Base-by-base conservation (phyloP, 306 rosid genomes). In the Fagus crenata region DNA sequence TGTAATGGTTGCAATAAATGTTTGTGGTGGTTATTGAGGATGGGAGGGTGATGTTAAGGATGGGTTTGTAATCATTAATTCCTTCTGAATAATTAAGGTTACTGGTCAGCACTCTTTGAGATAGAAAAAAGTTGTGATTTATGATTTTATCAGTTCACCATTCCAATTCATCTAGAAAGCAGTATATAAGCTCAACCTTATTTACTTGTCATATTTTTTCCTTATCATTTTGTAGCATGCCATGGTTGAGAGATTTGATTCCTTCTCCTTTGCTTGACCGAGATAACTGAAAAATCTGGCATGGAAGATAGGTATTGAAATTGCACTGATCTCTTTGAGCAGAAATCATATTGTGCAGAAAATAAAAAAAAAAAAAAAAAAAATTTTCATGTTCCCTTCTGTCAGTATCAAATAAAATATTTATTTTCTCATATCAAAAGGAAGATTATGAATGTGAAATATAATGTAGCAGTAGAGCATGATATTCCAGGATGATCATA, bases 1-100 rank as follows among this genome's bases (percentile, higher is more conserved):
- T 75, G 75, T 79, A 72, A 72, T 68, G 83, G 67, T 81, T 83
- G 81, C 70, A 69, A 58, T 78, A 83, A 78, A 86, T 80, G 85
- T 85, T 76, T 80, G 73, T 77, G 80, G 71, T 80, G 70, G 73
- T 75, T 77, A 70, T 69, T 68, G 82, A 69, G 88, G 55, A 22
- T 69, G 78, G 75, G 53, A 80, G 41, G 12, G 77, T 40, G 82
- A 84, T 79, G 80, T 80, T 79, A 42, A 68, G 76, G 73, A 43
- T 54, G 49, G 3, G 46, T 13, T 64, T 64, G 70, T 64, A 1
- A 4, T 37, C 31, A 39, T 39, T 13, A 65, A 37, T 65, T 37
- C n/a, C 32, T 65, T 65, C 71, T 2, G 49, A 67, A 39, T 46
- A 76, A 78, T 85, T 33, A 7, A n/a, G 18, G 7, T 55, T 4